phyloP scores from a whole-genome alignment of 2,329 filamentous ascomycete genomes.

The Claviceps sp. region DNA sequence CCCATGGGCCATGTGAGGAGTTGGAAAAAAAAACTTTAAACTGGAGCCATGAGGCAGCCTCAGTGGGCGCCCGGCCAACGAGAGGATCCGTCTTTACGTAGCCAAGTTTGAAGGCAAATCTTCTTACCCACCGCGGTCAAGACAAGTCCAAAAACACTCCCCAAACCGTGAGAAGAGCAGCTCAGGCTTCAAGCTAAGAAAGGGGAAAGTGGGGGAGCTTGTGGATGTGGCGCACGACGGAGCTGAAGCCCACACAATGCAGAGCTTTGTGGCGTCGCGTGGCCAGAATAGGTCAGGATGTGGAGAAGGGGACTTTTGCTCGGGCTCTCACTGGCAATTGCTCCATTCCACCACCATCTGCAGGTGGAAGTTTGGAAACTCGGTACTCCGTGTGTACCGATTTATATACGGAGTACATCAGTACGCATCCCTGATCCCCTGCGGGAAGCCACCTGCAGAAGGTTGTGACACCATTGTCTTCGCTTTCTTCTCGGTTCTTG shows the following conservation, averaged over 20 bases:
- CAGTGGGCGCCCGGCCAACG: conserved; percentile 2
- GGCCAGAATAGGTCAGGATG: not conserved
- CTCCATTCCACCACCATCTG: not conserved
- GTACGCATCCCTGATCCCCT: no score
- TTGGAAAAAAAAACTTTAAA: not conserved
- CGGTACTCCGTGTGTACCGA: no score
- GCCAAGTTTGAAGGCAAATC: not conserved
- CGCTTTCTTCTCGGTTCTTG: not conserved
- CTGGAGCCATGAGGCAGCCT: not conserved
- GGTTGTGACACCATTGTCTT: not conserved
- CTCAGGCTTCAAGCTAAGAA: not conserved
- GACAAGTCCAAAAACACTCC: not conserved
- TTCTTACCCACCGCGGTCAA: not conserved
- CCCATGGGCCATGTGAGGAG: not conserved
- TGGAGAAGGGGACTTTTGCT: not conserved
- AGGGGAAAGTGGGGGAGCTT: not conserved
- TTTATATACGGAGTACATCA: no score
- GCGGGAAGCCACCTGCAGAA: no score
- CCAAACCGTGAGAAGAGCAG: not conserved
- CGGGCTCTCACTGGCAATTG: not conserved
- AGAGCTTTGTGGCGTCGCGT: not conserved
- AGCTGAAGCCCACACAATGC: not conserved
- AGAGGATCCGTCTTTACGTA: not conserved
- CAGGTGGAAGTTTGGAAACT: no score
- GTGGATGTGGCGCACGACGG: not conserved